Base-by-base conservation (phyloP, 345 rosid genomes). In the Conringia planisiliqua region DNA sequence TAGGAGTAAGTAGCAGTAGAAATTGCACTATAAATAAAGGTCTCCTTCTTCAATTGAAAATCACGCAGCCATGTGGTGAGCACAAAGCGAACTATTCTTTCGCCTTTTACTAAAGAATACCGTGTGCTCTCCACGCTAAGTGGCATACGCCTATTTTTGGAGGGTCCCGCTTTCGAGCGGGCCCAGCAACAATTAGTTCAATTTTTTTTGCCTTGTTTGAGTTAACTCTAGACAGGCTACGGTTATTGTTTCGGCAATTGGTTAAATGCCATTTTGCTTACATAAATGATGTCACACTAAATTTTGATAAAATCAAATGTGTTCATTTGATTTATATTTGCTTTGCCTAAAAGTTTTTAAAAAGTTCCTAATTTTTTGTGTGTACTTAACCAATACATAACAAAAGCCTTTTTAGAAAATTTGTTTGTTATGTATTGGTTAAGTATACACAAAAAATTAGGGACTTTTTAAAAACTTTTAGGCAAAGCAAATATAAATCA, bases 31-130 rank as follows among this genome's bases (percentile, higher is more conserved):
- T 47, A 60, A 60, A 71, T 24, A 0, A n/a, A 33, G 26, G 59
- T 13, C 59, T 47, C 5, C 8, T 32, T 24, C 8, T 0, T 0
- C 3, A 4, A 0, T 1, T 5, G 7, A 22, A 24, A 46, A 6
- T 11, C n/a, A 74, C 68, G 81, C 66, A 64, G 76, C 76, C 62
- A 61, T 57, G 68, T 33, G 56, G 80, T 71, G 68, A 77, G 72
- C 51, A 62, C 76, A 77, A 40, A 70, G 76, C 76, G 71, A 77
- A 77, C 80, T 70, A 76, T 76, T 75, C 64, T 77, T 77, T 77
- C 80, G 67, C 80, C 80, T 70, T 77, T 77, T 77, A 70, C 80
- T 77, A 77, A 77, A 77, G 80, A 77, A 63, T 70, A 77, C 71
- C 67, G 76, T 77, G 80, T 70, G 61, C 71, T 77, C 80, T 47